These are phyloP conservation scores for Auriculariales sp. DNA, from an alignment of 768 basidiomycete genomes.

Conservation along the genomic window DNA sequence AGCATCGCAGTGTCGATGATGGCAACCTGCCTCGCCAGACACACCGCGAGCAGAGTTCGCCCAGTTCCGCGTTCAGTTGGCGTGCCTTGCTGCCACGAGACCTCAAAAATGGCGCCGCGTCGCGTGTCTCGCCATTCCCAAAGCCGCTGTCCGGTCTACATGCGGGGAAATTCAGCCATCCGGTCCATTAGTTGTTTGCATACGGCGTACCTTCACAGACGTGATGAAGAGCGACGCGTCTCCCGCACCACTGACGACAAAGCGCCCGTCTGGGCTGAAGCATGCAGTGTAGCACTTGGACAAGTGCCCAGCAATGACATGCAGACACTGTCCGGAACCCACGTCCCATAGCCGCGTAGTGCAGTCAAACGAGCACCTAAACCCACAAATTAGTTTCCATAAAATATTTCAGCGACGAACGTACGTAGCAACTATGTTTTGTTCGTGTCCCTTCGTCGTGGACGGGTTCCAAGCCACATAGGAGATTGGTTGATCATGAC, in stretches of 20 bases:
- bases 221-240: slow-evolving; percentile 31
- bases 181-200: not conserved
- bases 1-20: not conserved
- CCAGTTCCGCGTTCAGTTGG: not conserved
- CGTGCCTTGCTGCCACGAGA: not conserved
- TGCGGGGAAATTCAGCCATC: too few relatives aligned
- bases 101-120: not conserved
- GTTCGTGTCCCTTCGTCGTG: slow-evolving; percentile 11
- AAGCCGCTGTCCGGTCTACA: not conserved
- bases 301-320: slow-evolving; percentile 57
- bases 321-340: slow-evolving; percentile 57
- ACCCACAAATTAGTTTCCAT: not conserved
- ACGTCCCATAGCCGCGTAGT: slow-evolving; percentile 78
- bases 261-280: slow-evolving; percentile 62
- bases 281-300: slow-evolving; percentile 57
- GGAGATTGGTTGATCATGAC: slow-evolving; percentile 53
- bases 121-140: slow-evolving; percentile 1
- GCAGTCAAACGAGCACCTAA: slow-evolving; percentile 68
- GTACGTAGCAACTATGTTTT: slow-evolving; percentile 56
- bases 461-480: slow-evolving; percentile 51
- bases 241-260: slow-evolving; percentile 63
- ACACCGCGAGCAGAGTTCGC: not conserved
- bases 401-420: not conserved
- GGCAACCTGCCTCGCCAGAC: not conserved
- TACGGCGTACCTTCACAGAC: not conserved